These are phyloP conservation scores for Zygosaccharomyces sapae DNA, from an alignment of 1,139 yeast species.

Conservation along the genomic window DNA sequence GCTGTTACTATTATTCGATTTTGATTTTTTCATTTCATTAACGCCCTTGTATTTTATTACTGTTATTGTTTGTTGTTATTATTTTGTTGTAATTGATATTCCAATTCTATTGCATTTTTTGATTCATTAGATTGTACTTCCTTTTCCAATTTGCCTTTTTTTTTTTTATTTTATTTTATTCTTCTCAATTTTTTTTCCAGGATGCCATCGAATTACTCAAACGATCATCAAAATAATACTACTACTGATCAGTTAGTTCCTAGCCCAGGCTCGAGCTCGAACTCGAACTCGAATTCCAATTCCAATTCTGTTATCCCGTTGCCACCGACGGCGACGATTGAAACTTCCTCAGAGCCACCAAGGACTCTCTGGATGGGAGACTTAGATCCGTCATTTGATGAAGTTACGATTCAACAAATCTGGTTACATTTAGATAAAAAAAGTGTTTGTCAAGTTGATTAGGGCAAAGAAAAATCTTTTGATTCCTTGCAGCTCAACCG, in stretches of 20 bases:
- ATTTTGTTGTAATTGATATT: neutral
- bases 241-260: neutral
- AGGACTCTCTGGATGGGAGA: slow-evolving; percentile 93
- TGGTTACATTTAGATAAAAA: slow-evolving; percentile 56
- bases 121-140: neutral
- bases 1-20: neutral
- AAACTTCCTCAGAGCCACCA: slow-evolving; percentile 43
- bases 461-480: slow-evolving; percentile 44
- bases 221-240: neutral
- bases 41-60: neutral
- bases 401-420: slow-evolving; percentile 55
- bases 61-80: slow-evolving; percentile 1
- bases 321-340: slow-evolving; percentile 46
- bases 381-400: slow-evolving; percentile 82
- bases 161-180: too few relatives aligned
- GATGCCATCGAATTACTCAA: neutral
- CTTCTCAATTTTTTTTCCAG: neutral
- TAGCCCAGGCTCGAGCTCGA: neutral
- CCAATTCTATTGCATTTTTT: neutral
- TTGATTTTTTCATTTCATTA: neutral
- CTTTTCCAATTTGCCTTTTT: too few relatives aligned
- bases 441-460: slow-evolving; percentile 56
- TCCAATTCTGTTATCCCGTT: slow-evolving; percentile 36
- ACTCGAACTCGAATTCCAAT: neutral
- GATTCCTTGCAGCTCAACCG: slow-evolving; percentile 33